phyloP scores from a whole-genome alignment of 1,284 basidiomycete species.

The Taiwanofungus camphoratus region DNA sequence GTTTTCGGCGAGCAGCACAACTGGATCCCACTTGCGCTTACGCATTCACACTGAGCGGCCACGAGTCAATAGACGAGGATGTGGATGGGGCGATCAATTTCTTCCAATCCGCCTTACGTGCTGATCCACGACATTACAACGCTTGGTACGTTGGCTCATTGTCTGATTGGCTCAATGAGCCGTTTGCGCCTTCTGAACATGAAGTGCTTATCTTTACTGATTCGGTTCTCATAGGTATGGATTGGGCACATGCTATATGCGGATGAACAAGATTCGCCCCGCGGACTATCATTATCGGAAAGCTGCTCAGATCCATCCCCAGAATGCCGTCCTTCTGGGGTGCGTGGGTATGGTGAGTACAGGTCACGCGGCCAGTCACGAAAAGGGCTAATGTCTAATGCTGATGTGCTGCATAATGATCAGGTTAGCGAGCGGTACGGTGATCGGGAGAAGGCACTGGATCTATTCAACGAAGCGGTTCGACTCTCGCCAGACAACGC shows the following conservation, averaged over 20 bases:
- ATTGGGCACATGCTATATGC: conserved; percentile 89
- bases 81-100: conserved; percentile 83
- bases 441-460: conserved; percentile 67
- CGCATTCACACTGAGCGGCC: conserved; percentile 89
- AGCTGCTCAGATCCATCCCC: conserved; percentile 85
- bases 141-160: conserved; percentile 66
- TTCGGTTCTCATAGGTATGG: conserved; percentile 69
- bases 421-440: conserved; percentile 82
- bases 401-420: conserved; percentile 1
- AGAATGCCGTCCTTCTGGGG: conserved; percentile 85
- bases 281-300: conserved; percentile 94
- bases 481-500: conserved; percentile 75
- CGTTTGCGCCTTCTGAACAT: neutral
- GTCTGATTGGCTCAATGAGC: conserved; percentile 1
- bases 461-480: conserved; percentile 75
- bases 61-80: conserved; percentile 93
- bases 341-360: conserved; percentile 84
- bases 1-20: conserved; percentile 84
- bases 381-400: conserved; percentile 3
- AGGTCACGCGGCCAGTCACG: conserved; percentile 2
- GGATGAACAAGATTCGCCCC: conserved; percentile 83
- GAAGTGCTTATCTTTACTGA: conserved; percentile 20
- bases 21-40: conserved; percentile 84
- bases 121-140: conserved; percentile 88
- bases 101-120: conserved; percentile 84